Base-by-base conservation (phyloP, 1,139 yeast genomes). In the Pichia sp. region DNA sequence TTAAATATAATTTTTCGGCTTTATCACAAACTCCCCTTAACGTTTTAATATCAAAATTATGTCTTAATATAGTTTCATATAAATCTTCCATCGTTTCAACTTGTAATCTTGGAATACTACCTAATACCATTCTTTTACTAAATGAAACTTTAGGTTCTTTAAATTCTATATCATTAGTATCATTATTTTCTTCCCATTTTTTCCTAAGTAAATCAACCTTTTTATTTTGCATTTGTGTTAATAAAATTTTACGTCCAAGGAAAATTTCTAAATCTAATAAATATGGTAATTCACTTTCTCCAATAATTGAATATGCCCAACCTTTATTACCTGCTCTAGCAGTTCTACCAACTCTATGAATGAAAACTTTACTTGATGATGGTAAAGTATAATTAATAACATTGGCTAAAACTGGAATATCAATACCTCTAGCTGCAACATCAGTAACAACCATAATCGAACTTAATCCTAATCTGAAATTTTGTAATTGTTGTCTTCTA, bases 401-500 rank as follows among this genome's bases (percentile, higher is more conserved):
- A 59, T 92, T 90, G 12, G 97, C 96, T 61, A 92, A 75, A 49
- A 92, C 81, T 0, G 99, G 99, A 54, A 92, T 87, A 78, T 94
- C 99, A 53, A 92, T 90, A 82, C 99, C 99, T 72, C 98, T 85
- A 5, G 98, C 98, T 28, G 98, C 98, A 52, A 92, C 97, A 69
- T 92, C 99, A 1, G 99, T 92, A 46, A 94, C 98, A 8, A 92
- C 97, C 63, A 92, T 66, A 20, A 92, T 64, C 33, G 86, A 78
- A 4, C 97, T 81, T 43, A 85, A 70, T 1, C 97, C 98, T 1
- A 81, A 70, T 58, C 96, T 72, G 65, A 94, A 94, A 57, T 87
- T 82, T 60, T 82, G 76, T 42, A 94, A 71, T 62, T 94, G 98
- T 58, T 85, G 82, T 52, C 83, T 82, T 73, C 99, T 83, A 1